These are phyloP conservation scores for Clonostachys rosea DNA, from an alignment of 2,329 filamentous ascomycete genomes.

Conservation along the genomic window DNA sequence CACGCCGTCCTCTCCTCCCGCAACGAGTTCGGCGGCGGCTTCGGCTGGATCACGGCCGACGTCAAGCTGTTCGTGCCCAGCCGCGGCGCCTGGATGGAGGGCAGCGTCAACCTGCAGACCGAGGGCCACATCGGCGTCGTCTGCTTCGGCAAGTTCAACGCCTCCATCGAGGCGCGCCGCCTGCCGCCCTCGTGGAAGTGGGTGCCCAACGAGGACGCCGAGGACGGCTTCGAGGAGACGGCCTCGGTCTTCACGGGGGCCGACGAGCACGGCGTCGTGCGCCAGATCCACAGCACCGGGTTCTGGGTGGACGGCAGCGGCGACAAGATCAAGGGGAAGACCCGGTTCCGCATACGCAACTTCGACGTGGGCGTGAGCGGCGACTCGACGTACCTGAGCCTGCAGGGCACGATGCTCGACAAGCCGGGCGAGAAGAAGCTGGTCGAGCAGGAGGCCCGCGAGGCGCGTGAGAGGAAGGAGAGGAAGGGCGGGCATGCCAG, in stretches of 20 bases:
- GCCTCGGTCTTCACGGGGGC: slow-evolving; percentile 29
- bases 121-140: slow-evolving; percentile 86
- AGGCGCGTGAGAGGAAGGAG: slow-evolving; percentile 24
- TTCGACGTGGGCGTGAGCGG: slow-evolving; percentile 76
- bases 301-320: slow-evolving; percentile 74
- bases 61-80: slow-evolving; percentile 78
- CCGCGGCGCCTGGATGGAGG: slow-evolving; percentile 70
- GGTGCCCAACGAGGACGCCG: slow-evolving; percentile 51
- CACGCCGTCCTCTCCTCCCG: slow-evolving; percentile 46
- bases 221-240: slow-evolving; percentile 31
- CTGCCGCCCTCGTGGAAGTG: slow-evolving; percentile 79
- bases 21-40: slow-evolving; percentile 82
- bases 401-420: slow-evolving; percentile 82
- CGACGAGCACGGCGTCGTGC: slow-evolving; percentile 47
- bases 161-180: slow-evolving; percentile 72
- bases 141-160: slow-evolving; percentile 89
- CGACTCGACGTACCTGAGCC: slow-evolving; percentile 74
- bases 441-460: slow-evolving; percentile 36
- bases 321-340: slow-evolving; percentile 62
- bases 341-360: slow-evolving; percentile 77
- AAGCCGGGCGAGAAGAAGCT: slow-evolving; percentile 61
- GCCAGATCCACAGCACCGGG: slow-evolving; percentile 52
- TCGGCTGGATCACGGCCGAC: slow-evolving; percentile 83
- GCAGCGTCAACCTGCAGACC: slow-evolving; percentile 79
- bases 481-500: slow-evolving; percentile 22